A percentile compares a stretch with the other conserved stretches of the same genome.
These are phyloP conservation scores for Oryza glaberrima DNA, from an alignment of 176 grass and related monocot genomes.

Conservation along the genomic window DNA sequence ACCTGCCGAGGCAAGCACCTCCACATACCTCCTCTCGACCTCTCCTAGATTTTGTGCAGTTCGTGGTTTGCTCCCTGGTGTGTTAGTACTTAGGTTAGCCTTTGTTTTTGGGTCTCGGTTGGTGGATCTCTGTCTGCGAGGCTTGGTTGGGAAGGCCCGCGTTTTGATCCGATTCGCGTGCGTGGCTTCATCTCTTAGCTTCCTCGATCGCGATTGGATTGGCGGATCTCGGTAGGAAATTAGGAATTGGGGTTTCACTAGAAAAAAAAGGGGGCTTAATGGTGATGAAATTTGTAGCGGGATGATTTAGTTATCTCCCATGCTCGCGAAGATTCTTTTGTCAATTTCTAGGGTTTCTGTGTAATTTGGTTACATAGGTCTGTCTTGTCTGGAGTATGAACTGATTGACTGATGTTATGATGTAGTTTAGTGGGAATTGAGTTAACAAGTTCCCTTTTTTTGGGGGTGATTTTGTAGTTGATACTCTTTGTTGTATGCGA, in stretches of 20 bases:
- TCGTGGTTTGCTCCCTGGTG: background rate
- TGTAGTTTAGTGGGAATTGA: background rate
- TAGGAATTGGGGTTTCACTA: background rate
- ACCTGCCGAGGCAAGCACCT: slow-evolving; percentile 55
- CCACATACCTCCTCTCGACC: background rate
- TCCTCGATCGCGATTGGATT: slow-evolving; percentile 8
- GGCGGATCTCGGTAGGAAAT: slow-evolving; percentile 13
- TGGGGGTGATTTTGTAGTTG: slow-evolving; percentile 1
- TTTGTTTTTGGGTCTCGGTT: background rate
- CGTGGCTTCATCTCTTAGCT: slow-evolving; percentile 27
- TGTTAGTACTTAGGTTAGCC: too few relatives aligned
- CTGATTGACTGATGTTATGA: background rate
- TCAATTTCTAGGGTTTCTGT: slow-evolving; percentile 33
- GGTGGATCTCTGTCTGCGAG: slow-evolving; percentile 43
- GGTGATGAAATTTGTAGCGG: background rate
- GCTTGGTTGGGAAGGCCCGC: slow-evolving; percentile 4
- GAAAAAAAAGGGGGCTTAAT: background rate
- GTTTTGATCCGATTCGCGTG: slow-evolving; percentile 15
- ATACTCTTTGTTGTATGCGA: slow-evolving; percentile 2
- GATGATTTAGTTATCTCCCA: background rate
- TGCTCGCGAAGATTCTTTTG: background rate
- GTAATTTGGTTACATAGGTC: slow-evolving; percentile 2
- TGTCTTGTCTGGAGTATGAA: background rate
- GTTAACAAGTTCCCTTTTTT: background rate
- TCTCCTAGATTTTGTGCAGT: background rate